These are phyloP conservation scores for Ophiobolus disseminans DNA, from an alignment of 2,329 filamentous ascomycete species.

Conservation along the genomic window DNA sequence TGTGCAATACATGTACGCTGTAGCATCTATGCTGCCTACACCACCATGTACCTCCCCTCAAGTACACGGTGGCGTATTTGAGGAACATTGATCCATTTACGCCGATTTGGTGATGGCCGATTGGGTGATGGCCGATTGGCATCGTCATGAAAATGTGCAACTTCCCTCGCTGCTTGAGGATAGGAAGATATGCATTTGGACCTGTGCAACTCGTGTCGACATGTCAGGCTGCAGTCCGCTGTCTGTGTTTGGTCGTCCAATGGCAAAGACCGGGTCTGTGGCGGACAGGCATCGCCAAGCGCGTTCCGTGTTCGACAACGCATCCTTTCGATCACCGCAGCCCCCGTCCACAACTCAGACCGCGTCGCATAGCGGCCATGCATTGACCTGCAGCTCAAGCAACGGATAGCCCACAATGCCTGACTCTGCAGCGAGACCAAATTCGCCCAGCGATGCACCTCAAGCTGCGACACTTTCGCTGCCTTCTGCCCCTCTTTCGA, in stretches of 20 bases:
- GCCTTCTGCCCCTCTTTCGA: constrained; percentile 23
- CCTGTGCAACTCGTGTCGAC: constrained; percentile 16
- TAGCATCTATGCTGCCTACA: background rate
- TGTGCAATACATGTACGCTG: no score
- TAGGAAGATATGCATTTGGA: no score
- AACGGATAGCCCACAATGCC: constrained; percentile 43
- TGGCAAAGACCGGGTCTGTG: constrained; percentile 17
- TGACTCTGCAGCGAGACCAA: constrained; percentile 34
- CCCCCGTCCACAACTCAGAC: constrained; percentile 43
- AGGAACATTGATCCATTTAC: background rate
- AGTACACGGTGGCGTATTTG: no score
- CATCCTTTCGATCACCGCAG: constrained; percentile 44
- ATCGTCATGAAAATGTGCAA: no score
- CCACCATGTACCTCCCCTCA: no score
- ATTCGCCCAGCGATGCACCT: constrained; percentile 30
- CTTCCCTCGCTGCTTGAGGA: no score
- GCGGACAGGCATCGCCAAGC: constrained; percentile 33
- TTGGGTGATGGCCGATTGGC: no score
- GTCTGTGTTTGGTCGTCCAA: constrained; percentile 34
- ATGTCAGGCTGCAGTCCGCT: constrained; percentile 20
- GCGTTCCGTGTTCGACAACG: constrained; percentile 35
- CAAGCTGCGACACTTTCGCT: constrained; percentile 29
- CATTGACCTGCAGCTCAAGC: constrained; percentile 48
- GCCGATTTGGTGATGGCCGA: no score
- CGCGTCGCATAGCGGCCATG: constrained; percentile 43